Evolutionary conservation across 345 rosid genomes (phyloP), one percentile per base, ranked within the genome.

Genomic region (Excoecaria agallocha): DNA sequence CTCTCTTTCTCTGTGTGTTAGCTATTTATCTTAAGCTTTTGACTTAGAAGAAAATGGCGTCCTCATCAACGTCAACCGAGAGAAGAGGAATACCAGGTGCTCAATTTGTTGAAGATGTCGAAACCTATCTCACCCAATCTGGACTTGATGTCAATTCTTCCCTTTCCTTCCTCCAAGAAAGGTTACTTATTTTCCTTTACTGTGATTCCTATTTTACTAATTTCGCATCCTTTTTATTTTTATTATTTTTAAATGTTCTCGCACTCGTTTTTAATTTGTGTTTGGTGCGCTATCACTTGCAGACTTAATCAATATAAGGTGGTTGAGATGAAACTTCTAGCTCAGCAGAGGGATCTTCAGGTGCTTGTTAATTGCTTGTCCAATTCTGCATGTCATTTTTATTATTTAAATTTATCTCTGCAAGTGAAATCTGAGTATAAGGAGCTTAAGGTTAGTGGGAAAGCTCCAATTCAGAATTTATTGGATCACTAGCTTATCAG

Each of bases 31-130:
- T 61, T 17, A n/a, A 16, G 15, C 9, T 10, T 25, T 56, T 9
- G 8, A 20, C 35, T 63, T 15, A 5, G 61, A 22, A 50, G 50
- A 69, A 17, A 72, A 82, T 80, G 82, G 79, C 86, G 43, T 74
- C 86, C 43, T 43, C 76, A 10, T 70, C 74, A 25, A 6, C 80
- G 43, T 19, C 84, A 22, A 82, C 89, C 5, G 99, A 89, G 89
- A 87, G 99, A 76, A 87, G 98, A 82, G 97, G 98, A 57, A 88
- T 87, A 59, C 93, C 96, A 0, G 99, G 87, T 25, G 98, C 98
- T 74, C 93, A 90, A 76, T 91, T 93, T 76, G 94, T 86, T 12
- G 90, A 90, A 83, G 98, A 90, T 80, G 99, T 90, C 0, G 89
- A 87, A 62, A 87, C 88, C 39, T 89, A 83, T 74, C 98, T 93